Conservation (phyloP, 768 basidiomycete species). For the Fomitopsis pulvina region DNA sequence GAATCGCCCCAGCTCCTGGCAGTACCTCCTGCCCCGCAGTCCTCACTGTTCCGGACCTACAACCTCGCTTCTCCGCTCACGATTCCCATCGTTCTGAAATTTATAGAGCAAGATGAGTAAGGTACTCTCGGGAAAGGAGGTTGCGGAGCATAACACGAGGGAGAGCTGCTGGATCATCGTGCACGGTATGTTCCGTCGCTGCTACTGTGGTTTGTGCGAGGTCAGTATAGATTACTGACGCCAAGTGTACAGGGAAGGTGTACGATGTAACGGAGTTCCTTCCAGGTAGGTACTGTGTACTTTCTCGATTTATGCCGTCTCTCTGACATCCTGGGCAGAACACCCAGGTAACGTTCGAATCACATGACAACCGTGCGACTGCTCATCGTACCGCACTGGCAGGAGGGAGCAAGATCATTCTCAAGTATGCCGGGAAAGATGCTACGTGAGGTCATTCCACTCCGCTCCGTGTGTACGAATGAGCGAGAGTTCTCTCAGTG, state of each 20-base stretch:
- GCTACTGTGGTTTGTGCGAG: too few relatives aligned
- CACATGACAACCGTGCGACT: too few relatives aligned
- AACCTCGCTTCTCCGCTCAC: too few relatives aligned
- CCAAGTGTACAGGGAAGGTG: conserved; percentile 25
- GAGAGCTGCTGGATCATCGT: conserved; percentile 69
- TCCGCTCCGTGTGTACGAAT: too few relatives aligned
- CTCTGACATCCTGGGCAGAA: conserved; percentile 2
- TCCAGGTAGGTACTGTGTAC: conserved; percentile 19
- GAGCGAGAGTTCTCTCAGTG: too few relatives aligned
- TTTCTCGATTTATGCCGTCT: conserved; percentile 5
- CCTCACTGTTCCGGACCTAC: too few relatives aligned
- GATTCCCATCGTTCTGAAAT: too few relatives aligned
- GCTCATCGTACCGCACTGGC: too few relatives aligned
- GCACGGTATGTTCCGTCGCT: conserved; percentile 38
- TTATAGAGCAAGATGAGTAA: conserved; percentile 2
- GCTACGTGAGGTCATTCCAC: conserved; percentile 32
- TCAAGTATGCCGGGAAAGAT: conserved; percentile 49
- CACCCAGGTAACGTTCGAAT: conserved; percentile 10
- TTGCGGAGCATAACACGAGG: conserved; percentile 48
- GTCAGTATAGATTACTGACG: too few relatives aligned
- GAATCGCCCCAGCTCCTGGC: too few relatives aligned
- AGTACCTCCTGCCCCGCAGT: too few relatives aligned
- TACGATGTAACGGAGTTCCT: conserved; percentile 40
- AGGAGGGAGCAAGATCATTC: conserved; percentile 44
- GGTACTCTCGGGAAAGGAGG: conserved; percentile 28